These are phyloP conservation scores for Aspergillus chevalieri DNA, from an alignment of 2,329 filamentous ascomycete species.

Conservation along the genomic window DNA sequence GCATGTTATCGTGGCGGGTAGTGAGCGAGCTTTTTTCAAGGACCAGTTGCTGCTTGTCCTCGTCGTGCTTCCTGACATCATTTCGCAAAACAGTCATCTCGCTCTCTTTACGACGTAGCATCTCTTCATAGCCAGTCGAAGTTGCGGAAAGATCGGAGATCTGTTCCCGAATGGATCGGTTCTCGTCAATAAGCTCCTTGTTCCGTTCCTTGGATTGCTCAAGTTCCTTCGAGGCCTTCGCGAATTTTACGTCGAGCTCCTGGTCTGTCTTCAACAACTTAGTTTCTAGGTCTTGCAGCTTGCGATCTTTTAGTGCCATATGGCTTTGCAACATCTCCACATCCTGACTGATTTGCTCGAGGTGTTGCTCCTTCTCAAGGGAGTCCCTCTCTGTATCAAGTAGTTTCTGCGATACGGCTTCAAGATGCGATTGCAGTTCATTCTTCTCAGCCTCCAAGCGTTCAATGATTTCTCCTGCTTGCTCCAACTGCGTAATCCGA, in stretches of 20 bases:
- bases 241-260: slow-evolving; percentile 79
- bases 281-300: slow-evolving; percentile 76
- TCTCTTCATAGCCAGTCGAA: slow-evolving; percentile 89
- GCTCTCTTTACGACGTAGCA: slow-evolving; percentile 89
- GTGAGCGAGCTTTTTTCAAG: slow-evolving; percentile 67
- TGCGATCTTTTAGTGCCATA: slow-evolving; percentile 79
- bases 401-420: slow-evolving; percentile 65
- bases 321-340: slow-evolving; percentile 90
- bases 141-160: slow-evolving; percentile 82
- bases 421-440: slow-evolving; percentile 61
- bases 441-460: slow-evolving; percentile 82
- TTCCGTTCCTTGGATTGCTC: slow-evolving; percentile 67
- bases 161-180: slow-evolving; percentile 74
- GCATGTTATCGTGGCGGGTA: slow-evolving; percentile 71
- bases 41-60: slow-evolving; percentile 71
- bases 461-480: slow-evolving; percentile 80
- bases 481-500: slow-evolving; percentile 76
- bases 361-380: slow-evolving; percentile 67
- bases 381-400: slow-evolving; percentile 64
- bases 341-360: slow-evolving; percentile 72
- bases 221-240: slow-evolving; percentile 71
- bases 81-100: slow-evolving; percentile 78
- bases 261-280: slow-evolving; percentile 81
- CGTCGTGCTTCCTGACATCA: slow-evolving; percentile 76
- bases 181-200: slow-evolving; percentile 71